A percentile compares a stretch with the other conserved stretches of the same genome.
These are phyloP conservation scores for Fusarium sp. DNA, from an alignment of 2,329 filamentous ascomycete genomes.

Conservation along the genomic window DNA sequence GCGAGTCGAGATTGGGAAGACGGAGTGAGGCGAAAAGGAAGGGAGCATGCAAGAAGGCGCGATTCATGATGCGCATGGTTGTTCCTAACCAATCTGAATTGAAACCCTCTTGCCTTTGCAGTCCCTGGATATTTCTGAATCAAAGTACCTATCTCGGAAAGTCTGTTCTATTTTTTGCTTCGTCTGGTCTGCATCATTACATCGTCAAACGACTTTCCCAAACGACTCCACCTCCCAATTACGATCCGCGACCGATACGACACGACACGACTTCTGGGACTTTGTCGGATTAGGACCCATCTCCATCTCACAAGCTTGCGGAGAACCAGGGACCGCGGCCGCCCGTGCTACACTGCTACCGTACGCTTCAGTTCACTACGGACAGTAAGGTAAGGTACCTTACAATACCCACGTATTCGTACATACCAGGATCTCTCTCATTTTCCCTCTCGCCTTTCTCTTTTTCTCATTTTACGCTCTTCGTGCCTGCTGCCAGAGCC, in stretches of 20 bases:
- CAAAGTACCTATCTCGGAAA: too few relatives aligned
- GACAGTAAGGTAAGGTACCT: background rate
- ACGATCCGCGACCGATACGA: conserved; percentile 37
- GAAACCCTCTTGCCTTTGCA: too few relatives aligned
- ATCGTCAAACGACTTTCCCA: background rate
- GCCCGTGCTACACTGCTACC: conserved; percentile 2
- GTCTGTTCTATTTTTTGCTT: too few relatives aligned
- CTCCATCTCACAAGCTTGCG: conserved; percentile 34
- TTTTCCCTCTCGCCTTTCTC: conserved; percentile 3
- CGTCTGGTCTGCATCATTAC: too few relatives aligned
- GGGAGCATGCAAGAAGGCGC: background rate
- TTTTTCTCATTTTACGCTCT: conserved; percentile 17
- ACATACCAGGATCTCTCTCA: conserved; percentile 2
- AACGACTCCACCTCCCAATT: conserved; percentile 34
- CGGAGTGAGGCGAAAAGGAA: conserved; percentile 22
- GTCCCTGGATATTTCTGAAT: too few relatives aligned
- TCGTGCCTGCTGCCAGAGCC: conserved; percentile 20
- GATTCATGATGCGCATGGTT: too few relatives aligned
- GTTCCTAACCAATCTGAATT: too few relatives aligned
- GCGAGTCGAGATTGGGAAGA: conserved; percentile 14
- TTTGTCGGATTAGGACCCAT: conserved; percentile 11
- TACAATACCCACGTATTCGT: conserved; percentile 33
- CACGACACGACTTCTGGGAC: conserved; percentile 27
- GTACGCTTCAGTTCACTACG: background rate
- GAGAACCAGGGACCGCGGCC: conserved; percentile 32